A percentile compares a stretch with the other conserved stretches of the same genome.
These are phyloP conservation scores for Brassica incana DNA, from an alignment of 345 rosid species.

Conservation along the genomic window DNA sequence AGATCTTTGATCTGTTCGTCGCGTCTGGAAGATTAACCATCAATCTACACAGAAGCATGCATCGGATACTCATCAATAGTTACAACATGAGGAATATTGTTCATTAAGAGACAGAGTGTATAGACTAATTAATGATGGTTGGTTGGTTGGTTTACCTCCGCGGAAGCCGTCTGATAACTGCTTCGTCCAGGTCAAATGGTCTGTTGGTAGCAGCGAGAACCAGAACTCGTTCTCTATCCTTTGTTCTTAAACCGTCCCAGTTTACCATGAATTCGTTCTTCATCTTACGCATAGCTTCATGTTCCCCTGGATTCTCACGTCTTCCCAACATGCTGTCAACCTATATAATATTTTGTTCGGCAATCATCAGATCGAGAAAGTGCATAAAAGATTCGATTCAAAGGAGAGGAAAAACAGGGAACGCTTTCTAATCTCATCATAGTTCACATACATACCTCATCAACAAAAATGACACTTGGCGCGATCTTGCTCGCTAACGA, in stretches of 20 bases:
- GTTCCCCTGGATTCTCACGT: not conserved
- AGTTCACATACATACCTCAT: slow-evolving; percentile 64
- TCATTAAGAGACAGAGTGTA: not conserved
- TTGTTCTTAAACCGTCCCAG: slow-evolving; percentile 38
- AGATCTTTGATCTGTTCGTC: slow-evolving; percentile 71
- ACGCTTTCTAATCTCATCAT: no score
- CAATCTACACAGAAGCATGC: slow-evolving; percentile 50
- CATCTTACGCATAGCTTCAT: not conserved
- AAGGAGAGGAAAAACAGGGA: slow-evolving; percentile 10
- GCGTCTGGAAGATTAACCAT: slow-evolving; percentile 97
- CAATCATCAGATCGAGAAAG: not conserved
- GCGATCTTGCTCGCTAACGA: slow-evolving; percentile 98
- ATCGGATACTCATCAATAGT: no score
- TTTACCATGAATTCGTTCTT: not conserved
- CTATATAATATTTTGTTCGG: not conserved
- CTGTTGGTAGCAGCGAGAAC: not conserved
- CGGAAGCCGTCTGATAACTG: not conserved
- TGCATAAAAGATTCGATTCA: not conserved
- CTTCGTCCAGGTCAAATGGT: slow-evolving; percentile 24
- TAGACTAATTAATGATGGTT: no score
- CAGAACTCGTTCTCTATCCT: not conserved
- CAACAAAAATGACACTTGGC: slow-evolving; percentile 94
- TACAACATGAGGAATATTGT: not conserved
- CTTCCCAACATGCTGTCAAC: not conserved
- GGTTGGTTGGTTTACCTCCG: not conserved